Evolutionary conservation across 1,139 yeast genomes (phyloP), one percentile per base, ranked within the genome.

Genomic region (Candida sp.): DNA sequence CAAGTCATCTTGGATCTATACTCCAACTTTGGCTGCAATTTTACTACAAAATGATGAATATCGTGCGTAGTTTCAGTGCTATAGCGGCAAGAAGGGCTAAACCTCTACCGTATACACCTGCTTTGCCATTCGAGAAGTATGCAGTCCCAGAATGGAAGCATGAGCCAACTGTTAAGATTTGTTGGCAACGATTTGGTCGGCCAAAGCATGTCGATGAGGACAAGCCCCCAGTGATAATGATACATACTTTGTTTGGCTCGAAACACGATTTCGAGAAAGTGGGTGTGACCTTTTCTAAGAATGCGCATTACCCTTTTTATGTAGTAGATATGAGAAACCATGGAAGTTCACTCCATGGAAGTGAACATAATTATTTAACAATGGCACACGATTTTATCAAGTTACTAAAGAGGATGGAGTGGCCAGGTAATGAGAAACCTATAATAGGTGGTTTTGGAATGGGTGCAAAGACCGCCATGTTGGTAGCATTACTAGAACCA

Each of bases 391-490:
- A 80, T 51, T 64, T 79, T 12, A 56, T 64, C 12, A n/a, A n/a
- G n/a, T n/a, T n/a, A n/a, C n/a, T n/a, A n/a, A 49, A 57, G 15
- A 9, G 9, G 8, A 6, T 6, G 8, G 9, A 25, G 29, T 52
- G 55, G 22, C 58, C 62, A 12, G 9, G 9, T 9, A 9, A 9
- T 9, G 29, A 25, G 29, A 52, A 58, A 29, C 66, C 64, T 11
- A 61, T 69, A 9, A 47, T 77, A 22, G 67, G 73, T 7, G 83
- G 83, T 0, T 81, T 77, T 51, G 75, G 79, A 22, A 68, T 78
- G 70, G 83, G 83, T 0, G 82, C 81, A 5, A 77, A 77, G 47
- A 71, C 72, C 5, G 71, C 79, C 5, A 76, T 77, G 81, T 45
- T 73, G 43, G 66, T 71, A 4, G 64, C 73, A 4, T 57, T 77